Conservation (phyloP, 768 basidiomycete species). For the Pholiota microspora region DNA sequence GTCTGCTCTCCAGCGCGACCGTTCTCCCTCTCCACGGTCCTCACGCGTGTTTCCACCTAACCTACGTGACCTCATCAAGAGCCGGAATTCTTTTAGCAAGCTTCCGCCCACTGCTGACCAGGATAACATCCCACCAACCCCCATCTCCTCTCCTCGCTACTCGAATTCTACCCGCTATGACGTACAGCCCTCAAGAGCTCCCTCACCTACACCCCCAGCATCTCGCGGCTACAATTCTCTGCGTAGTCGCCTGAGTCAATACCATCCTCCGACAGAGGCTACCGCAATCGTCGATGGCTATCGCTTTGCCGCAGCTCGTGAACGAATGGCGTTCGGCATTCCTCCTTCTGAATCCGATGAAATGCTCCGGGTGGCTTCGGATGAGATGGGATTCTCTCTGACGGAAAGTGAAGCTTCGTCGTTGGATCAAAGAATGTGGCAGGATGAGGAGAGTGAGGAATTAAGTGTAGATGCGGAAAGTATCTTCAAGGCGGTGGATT, state of each 20-base stretch:
- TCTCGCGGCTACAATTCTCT: background rate
- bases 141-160: background rate
- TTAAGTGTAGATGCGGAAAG: conserved; percentile 49
- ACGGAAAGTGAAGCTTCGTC: conserved; percentile 49
- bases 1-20: conserved; percentile 12
- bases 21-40: conserved; percentile 5
- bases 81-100: conserved; percentile 15
- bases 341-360: conserved; percentile 42
- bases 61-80: conserved; percentile 23
- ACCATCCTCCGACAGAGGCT: conserved; percentile 7
- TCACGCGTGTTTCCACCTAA: conserved; percentile 15
- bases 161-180: background rate
- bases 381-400: conserved; percentile 27
- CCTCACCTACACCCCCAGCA: background rate
- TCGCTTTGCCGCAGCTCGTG: conserved; percentile 38
- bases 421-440: conserved; percentile 37
- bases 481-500: conserved; percentile 40
- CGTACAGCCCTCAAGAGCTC: background rate
- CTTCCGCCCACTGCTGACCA: background rate
- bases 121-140: background rate
- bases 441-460: conserved; percentile 36
- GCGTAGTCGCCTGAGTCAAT: background rate
- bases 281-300: conserved; percentile 16
- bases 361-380: conserved; percentile 13
- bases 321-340: conserved; percentile 52